Base-by-base conservation (phyloP, 352 stramenopile species). In the Pythium myriotylum region DNA sequence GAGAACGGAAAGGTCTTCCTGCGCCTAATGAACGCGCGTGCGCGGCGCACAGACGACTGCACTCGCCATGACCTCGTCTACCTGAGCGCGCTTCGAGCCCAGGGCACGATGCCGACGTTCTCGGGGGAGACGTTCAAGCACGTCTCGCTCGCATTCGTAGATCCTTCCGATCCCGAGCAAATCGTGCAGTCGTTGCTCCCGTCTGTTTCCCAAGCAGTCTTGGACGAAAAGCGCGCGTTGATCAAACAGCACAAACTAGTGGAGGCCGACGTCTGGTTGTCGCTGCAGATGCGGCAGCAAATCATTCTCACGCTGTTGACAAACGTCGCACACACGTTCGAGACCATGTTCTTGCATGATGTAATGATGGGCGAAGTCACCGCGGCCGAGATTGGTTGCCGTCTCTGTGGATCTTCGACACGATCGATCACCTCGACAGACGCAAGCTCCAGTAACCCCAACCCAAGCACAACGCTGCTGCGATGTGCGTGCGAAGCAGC, bases 271-370 rank as follows among this genome's bases (percentile, higher is more conserved):
- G 85, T 94, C 37, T 94, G 83, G 83, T 72, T 94, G 41, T 84
- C 85, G 26, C 70, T 94, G 32, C 85, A 94, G 54, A 94, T 94
- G 85, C 83, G 85, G 20, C 85, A 94, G 65, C 85, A 92, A 48
- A 77, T 91, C 10, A 79, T 94, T 53, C 77, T 89, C 50, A 83
- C 81, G 53, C 66, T 94, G 53, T 75, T 94, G n/a, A 86, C 81
- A 39, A 91, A 92, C 59, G 69, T 94, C 50, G 82, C 80, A n/a
- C 72, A 86, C 57, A 92, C 85, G 17, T 94, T 94, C 54, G 85
- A 94, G 67, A 86, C 78, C 35, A 88, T 94, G 73, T 92, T 92
- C 62, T 55, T 92, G 24, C 68, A 78, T 4, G 79, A 92, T 39
- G 72, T 84, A 19, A 89, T 91, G 78, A 67, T 90, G 45, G 77